Conservation (phyloP, 148 eudicot genomes). For the Fagopyrum tataricum region DNA sequence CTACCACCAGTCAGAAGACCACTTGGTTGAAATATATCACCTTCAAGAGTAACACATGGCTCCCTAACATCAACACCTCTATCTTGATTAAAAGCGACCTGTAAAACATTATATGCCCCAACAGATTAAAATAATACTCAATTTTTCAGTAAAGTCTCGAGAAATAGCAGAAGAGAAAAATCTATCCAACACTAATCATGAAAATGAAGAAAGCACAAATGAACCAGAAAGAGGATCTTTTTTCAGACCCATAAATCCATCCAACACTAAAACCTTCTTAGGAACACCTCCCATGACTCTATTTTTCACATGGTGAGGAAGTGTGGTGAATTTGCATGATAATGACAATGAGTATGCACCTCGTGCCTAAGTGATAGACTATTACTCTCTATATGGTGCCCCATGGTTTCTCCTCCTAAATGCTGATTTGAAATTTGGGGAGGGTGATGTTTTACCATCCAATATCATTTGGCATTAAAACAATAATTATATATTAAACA, state of each 20-base stretch:
- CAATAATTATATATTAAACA: background rate
- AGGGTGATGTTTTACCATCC: background rate
- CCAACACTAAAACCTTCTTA: background rate
- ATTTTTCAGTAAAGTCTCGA: background rate
- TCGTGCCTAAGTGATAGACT: background rate
- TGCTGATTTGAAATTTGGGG: background rate
- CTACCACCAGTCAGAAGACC: constrained; percentile 99
- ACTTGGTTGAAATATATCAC: constrained; percentile 95
- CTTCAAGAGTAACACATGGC: constrained; percentile 89
- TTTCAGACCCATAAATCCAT: background rate
- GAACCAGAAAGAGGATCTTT: background rate
- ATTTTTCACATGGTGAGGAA: background rate
- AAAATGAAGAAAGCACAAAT: background rate
- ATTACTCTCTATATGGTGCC: background rate
- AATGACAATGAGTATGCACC: background rate
- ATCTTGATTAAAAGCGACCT: constrained; percentile 79
- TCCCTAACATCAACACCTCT: constrained; percentile 39
- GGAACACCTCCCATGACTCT: background rate
- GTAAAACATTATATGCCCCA: constrained; percentile 11
- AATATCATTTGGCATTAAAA: background rate
- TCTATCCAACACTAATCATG: background rate
- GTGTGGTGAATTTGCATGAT: background rate
- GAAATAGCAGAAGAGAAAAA: constrained; percentile 1
- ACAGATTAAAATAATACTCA: background rate
- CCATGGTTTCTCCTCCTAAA: background rate